Evolutionary conservation across 441 rosid genomes (phyloP), one percentile per base, ranked within the genome.

Genomic region (Capsella rubella): DNA sequence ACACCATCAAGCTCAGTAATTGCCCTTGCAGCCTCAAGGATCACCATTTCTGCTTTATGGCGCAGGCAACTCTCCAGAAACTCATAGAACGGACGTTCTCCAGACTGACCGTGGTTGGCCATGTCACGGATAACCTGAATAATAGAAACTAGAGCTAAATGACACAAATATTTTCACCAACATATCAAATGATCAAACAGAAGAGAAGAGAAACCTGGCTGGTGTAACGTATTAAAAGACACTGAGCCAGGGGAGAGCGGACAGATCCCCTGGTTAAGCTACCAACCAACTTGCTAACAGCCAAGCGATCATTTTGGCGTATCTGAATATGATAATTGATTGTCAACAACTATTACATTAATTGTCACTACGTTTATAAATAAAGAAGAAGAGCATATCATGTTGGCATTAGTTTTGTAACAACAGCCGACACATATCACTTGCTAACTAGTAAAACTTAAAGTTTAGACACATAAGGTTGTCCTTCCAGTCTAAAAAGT

Each of bases 1-100:
- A 93, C 98, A 34, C 96, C 97, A 83, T 80, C 87, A 72, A 95
- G 97, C 88, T 90, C 99, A 3, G 99, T 95, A 77, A 95, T 95
- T 34, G 99, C 99, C 80, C 96, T 90, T 72, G 99, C 99, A 76
- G 97, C 97, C 87, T 93, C 99, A 83, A 93, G 89, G 75, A 91
- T 91, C 70, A 93, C 99, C 98, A 93, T 93, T 85, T 95, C 99
- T 47, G 97, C 90, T 84, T 92, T 93, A 73, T 93, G 97, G 76
- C 98, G 92, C 74, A 95, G 84, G 75, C 99, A 93, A 78, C 91
- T 84, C 87, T 95, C 99, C 74, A 95, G 89, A 84, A 90, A 95
- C 60, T 93, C 99, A 87, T 90, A 95, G 74, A 95, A 93, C n/a
- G 98, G 99, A 66, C 98, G 91, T 72, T 95, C 97, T 52, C 94